A percentile compares a stretch with the other conserved stretches of the same genome.
Evolutionary conservation across 345 rosid species (phyloP).

Genomic region (Acer saccharum): DNA sequence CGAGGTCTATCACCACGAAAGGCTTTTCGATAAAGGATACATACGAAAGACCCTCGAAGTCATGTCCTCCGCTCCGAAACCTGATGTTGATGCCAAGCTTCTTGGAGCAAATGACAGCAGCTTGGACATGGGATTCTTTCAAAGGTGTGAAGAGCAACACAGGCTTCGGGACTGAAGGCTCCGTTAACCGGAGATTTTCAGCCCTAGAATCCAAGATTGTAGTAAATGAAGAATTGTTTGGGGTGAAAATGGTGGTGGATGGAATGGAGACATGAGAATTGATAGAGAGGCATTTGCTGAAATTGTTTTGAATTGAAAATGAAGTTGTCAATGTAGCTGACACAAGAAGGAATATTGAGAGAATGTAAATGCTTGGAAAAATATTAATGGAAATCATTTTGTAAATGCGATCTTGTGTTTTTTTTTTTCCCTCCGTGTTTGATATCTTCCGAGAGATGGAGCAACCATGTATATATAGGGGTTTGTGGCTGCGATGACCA

Average conservation of each 20-base stretch:
- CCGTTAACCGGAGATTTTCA: constrained; percentile 49
- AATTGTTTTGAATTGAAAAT: not conserved
- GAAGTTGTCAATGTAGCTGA: not conserved
- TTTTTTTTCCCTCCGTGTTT: too few relatives aligned
- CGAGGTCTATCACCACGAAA: not conserved
- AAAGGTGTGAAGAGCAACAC: constrained; percentile 15
- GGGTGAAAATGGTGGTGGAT: constrained; percentile 21
- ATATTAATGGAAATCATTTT: too few relatives aligned
- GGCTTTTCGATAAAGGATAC: not conserved
- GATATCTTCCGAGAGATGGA: too few relatives aligned
- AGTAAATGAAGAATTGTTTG: constrained; percentile 41
- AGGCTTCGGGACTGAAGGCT: constrained; percentile 51
- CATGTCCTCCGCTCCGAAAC: constrained; percentile 22
- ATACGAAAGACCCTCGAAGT: not conserved
- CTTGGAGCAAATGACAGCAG: constrained; percentile 39
- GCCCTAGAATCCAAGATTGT: constrained; percentile 45
- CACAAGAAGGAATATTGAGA: too few relatives aligned
- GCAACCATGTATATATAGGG: too few relatives aligned
- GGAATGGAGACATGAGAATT: not conserved
- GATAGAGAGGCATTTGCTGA: constrained; percentile 44
- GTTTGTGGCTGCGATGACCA: too few relatives aligned
- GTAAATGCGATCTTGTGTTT: too few relatives aligned
- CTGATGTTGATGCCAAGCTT: constrained; percentile 47
- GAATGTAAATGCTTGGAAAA: not conserved
- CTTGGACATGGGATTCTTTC: not conserved